A percentile compares a stretch with the other conserved stretches of the same genome.
phyloP scores from a whole-genome alignment of 2,329 filamentous ascomycete genomes.

The Arthrobotrys iridis region DNA sequence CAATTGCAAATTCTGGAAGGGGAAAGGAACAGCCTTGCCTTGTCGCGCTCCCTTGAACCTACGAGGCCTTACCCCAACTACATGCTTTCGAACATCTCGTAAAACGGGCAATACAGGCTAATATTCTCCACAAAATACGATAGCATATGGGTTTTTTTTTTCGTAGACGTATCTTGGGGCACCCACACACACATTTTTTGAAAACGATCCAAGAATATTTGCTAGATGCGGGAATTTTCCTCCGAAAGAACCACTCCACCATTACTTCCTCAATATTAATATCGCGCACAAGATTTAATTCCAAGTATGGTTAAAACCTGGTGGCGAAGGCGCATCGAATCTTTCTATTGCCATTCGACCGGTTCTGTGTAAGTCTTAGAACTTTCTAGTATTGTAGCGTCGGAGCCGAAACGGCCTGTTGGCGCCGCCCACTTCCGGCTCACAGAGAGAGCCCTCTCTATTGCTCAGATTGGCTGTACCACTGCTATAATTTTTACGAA shows the following conservation, averaged over 20 bases:
- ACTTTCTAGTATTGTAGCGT: conserved; percentile 31
- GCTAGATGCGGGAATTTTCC: conserved; percentile 51
- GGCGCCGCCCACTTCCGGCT: neutral
- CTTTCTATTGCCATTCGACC: conserved; percentile 5
- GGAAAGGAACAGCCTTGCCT: conserved; percentile 25
- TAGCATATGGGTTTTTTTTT: too few species aligned
- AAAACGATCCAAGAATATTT: conserved; percentile 33
- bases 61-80: neutral
- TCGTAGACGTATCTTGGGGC: conserved; percentile 14
- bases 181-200: neutral
- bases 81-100: conserved; percentile 22
- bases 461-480: too few species aligned
- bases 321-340: conserved; percentile 29
- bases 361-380: conserved; percentile 44
- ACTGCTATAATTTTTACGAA: neutral
- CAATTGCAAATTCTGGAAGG: conserved; percentile 39
- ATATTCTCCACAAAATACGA: conserved; percentile 55
- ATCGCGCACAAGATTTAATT: conserved; percentile 47
- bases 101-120: conserved; percentile 50
- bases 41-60: conserved; percentile 8
- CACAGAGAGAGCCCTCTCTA: neutral
- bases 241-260: conserved; percentile 10
- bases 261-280: conserved; percentile 46
- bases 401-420: conserved; percentile 5
- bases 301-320: conserved; percentile 29